phyloP scores from a whole-genome alignment of 306 rosid species.

The Gastrolobium bilobum region DNA sequence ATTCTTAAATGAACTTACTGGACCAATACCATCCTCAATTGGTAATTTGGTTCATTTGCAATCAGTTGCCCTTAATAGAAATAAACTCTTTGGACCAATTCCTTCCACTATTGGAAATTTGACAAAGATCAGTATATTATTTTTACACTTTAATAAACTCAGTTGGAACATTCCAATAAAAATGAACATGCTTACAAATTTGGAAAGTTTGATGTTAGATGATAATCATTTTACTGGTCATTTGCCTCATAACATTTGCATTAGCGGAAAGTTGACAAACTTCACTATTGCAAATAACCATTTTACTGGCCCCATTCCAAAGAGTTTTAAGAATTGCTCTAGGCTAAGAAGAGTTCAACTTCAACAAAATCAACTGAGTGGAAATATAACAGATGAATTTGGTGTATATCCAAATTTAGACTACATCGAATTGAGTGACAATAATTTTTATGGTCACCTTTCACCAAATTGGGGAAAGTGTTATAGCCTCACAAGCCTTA shows the following conservation, averaged over 20 bases:
- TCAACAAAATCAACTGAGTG: conserved; percentile 40
- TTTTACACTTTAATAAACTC: not conserved
- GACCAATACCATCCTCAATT: no score
- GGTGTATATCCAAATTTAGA: conserved; percentile 43
- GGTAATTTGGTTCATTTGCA: no score
- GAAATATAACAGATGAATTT: conserved; percentile 47
- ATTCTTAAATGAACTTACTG: not conserved
- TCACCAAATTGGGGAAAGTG: conserved; percentile 43
- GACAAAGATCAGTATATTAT: not conserved
- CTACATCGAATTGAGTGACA: conserved; percentile 40
- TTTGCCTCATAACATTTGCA: conserved; percentile 40
- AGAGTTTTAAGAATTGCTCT: conserved; percentile 42
- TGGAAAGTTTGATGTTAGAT: not conserved
- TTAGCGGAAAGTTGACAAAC: not conserved
- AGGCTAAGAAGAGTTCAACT: conserved; percentile 36
- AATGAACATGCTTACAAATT: conserved; percentile 28
- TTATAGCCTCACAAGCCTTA: not conserved
- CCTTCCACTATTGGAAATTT: no score
- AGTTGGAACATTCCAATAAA: conserved; percentile 5
- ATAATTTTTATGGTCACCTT: conserved; percentile 44
- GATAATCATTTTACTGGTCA: conserved; percentile 33
- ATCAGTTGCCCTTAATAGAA: no score
- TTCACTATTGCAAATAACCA: not conserved
- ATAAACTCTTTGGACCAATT: not conserved
- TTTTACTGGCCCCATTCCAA: conserved; percentile 25